Evolutionary conservation across 192 early-diverging fungal genomes (phyloP).

Genomic region (Linnemannia schmuckeri): DNA sequence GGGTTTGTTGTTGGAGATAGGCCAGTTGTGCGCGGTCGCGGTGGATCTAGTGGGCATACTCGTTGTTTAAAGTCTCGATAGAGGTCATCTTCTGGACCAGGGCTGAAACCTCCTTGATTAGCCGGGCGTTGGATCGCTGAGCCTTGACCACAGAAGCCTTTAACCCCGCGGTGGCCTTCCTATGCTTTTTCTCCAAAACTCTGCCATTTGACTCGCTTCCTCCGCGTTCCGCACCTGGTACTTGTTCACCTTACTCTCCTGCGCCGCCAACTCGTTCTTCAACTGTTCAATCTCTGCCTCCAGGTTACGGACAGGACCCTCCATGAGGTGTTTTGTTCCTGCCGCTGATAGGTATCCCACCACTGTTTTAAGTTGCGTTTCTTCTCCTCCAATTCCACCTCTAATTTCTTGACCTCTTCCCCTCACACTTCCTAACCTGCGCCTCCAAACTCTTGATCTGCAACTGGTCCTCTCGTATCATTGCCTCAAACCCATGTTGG

Average conservation of each 20-base stretch:
- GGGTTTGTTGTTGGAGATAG: not conserved
- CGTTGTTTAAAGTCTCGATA: slow-evolving; percentile 24
- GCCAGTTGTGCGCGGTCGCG: slow-evolving; percentile 6
- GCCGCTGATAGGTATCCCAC: not conserved
- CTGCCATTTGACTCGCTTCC: slow-evolving; percentile 5
- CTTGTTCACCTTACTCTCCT: not conserved
- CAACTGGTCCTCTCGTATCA: slow-evolving; percentile 18
- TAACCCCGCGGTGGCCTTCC: not conserved
- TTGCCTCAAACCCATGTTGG: slow-evolving; percentile 6
- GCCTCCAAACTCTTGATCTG: slow-evolving; percentile 3
- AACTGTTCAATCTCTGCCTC: slow-evolving; percentile 11
- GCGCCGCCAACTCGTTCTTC: not conserved
- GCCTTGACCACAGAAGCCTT: slow-evolving; percentile 19
- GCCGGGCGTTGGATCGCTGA: slow-evolving; percentile 18
- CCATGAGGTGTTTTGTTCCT: not conserved
- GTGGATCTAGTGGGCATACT: slow-evolving; percentile 6
- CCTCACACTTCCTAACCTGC: not conserved
- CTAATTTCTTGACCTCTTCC: slow-evolving; percentile 9
- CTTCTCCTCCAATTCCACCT: not conserved
- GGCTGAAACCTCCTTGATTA: slow-evolving; percentile 14
- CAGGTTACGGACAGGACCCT: not conserved
- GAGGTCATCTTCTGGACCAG: slow-evolving; percentile 4
- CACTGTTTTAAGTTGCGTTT: not conserved
- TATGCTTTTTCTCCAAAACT: slow-evolving; percentile 33
- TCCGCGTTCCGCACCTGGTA: not conserved